Conservation (phyloP, 106 monocot species). For the Apostasia shenzhenica region DNA sequence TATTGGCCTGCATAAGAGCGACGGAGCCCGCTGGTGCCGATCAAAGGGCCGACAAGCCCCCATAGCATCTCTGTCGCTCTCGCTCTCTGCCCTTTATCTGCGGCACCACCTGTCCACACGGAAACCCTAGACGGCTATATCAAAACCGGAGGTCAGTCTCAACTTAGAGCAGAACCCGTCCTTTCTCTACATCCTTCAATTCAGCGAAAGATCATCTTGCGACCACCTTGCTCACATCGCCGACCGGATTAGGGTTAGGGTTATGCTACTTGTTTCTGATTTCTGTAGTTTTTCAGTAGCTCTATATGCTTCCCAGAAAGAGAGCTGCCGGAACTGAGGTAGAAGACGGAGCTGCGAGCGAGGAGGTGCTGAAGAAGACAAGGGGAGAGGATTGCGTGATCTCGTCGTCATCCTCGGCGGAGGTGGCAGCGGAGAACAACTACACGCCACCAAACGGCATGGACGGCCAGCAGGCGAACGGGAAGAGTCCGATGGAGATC, state of each 20-base stretch:
- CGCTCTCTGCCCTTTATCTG: not conserved
- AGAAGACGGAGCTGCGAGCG: constrained; percentile 12
- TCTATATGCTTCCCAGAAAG: constrained; percentile 74
- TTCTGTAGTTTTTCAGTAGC: constrained; percentile 16
- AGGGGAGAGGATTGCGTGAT: constrained; percentile 19
- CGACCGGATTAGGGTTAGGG: constrained; percentile 15
- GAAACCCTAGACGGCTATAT: not conserved
- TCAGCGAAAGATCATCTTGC: constrained; percentile 2
- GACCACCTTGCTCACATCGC: not conserved
- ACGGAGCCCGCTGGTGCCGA: not conserved
- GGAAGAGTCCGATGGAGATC: constrained; percentile 35
- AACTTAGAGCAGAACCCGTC: not conserved
- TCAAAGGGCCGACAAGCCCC: not conserved
- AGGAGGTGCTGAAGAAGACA: constrained; percentile 25
- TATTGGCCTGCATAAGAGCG: not conserved
- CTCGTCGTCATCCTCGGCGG: constrained; percentile 20
- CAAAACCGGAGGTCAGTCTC: not conserved
- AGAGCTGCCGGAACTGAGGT: constrained; percentile 31
- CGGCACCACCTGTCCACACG: not conserved
- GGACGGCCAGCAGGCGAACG: constrained; percentile 26
- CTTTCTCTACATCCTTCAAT: not conserved
- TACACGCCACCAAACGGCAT: constrained; percentile 18
- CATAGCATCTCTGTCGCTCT: not conserved
- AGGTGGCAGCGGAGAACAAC: constrained; percentile 12
- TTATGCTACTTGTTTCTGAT: constrained; percentile 13